Evolutionary conservation across 257 asterid species (phyloP), one percentile per base, ranked within the genome.

Genomic region (Lavandula angustifolia): DNA sequence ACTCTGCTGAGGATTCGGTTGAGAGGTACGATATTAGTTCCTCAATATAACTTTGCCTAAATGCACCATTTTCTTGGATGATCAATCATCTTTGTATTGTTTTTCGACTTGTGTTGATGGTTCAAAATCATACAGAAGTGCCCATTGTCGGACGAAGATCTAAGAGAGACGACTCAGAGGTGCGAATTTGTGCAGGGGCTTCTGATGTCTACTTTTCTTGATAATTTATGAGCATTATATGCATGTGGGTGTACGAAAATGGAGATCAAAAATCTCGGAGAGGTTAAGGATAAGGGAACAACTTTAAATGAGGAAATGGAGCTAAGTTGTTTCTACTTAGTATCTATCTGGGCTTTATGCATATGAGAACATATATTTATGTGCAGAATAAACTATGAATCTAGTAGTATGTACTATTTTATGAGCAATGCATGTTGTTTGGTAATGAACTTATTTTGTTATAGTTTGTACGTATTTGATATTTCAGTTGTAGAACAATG

Each of bases 121-220:
- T 29, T 33, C 42, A 84, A 91, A 66, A 70, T 60, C 1, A 51
- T 9, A 7, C 71, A 73, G 13, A 75, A 60, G 53, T 29, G 78
- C 37, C 74, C 64, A 3, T 68, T 86, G 55, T 84, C 98, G 0
- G 87, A 79, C 9, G 72, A 84, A 68, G 96, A 91, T 68, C 76
- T 84, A 50, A 87, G 80, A 82, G 98, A 86, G 83, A 82, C 78
- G 81, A 79, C 82, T 42, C 68, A 35, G 65, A 84, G 74, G 75
- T 77, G 96, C 29, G 80, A 79, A 49, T 91, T 88, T 47, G 88
- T 80, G 2, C 94, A 78, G 41, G 95, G 91, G 70, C 85, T 91
- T 17, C 37, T 88, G 56, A 69, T 84, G 48, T 86, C 98, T 1
- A 88, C 90, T 57, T 83, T 91, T 71, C 80, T 79, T 16, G 91